phyloP scores from a whole-genome alignment of 208 protist genomes.

The Crithidia sp. region DNA sequence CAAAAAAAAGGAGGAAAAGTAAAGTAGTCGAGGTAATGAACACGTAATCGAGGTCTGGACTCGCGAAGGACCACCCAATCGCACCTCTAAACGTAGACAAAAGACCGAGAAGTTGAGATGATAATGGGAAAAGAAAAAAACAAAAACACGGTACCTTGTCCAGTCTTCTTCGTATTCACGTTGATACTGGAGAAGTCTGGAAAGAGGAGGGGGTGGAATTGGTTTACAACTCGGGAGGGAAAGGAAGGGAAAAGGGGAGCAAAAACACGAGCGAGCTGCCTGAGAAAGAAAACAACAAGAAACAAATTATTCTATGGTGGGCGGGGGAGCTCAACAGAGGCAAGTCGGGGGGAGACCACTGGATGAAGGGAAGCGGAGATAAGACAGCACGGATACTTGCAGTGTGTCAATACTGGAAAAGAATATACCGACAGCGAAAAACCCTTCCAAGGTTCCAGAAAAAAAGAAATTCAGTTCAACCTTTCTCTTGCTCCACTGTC shows the following conservation, averaged over 20 bases:
- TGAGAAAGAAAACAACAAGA: not conserved
- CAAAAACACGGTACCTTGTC: not conserved
- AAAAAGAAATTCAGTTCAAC: not conserved
- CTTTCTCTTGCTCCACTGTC: too few relatives aligned
- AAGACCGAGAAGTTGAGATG: not conserved
- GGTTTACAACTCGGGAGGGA: not conserved
- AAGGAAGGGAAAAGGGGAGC: not conserved
- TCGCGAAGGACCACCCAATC: not conserved
- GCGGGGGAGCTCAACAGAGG: not conserved
- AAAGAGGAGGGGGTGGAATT: not conserved
- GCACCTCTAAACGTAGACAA: not conserved
- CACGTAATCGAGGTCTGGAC: not conserved
- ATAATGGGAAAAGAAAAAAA: constrained; percentile 6
- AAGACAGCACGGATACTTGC: not conserved
- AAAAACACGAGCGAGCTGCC: not conserved
- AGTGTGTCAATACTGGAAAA: not conserved
- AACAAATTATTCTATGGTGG: not conserved
- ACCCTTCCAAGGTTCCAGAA: not conserved
- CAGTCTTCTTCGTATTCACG: constrained; percentile 8
- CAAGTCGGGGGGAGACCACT: too few relatives aligned
- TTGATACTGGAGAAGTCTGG: constrained; percentile 8
- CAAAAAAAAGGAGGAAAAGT: not conserved
- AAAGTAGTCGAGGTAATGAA: constrained; percentile 1
- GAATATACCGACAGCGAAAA: too few relatives aligned
- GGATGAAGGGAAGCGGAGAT: too few relatives aligned